A percentile compares a stretch with the other conserved stretches of the same genome.
Evolutionary conservation across 768 basidiomycete species (phyloP).

Genomic region (Gloeophyllum trabeum): DNA sequence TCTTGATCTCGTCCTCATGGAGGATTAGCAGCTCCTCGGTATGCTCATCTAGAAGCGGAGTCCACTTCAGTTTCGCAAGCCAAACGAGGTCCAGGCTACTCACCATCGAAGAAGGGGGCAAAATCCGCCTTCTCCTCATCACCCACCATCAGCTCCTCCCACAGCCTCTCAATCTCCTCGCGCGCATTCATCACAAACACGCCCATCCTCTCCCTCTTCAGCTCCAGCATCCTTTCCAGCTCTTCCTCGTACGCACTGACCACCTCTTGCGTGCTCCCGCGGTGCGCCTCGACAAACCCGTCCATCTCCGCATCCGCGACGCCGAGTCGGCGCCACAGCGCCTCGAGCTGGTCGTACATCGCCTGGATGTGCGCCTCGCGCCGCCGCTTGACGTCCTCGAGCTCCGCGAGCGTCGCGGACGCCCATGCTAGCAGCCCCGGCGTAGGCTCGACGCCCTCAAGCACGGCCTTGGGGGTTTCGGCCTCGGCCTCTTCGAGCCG

Average conservation of each 20-base stretch:
- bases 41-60: slow-evolving; percentile 51
- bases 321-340: slow-evolving; percentile 81
- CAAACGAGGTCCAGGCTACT: slow-evolving; percentile 10
- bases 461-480: slow-evolving; percentile 32
- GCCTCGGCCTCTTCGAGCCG: slow-evolving; percentile 51
- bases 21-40: slow-evolving; percentile 79
- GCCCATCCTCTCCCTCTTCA: slow-evolving; percentile 82
- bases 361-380: slow-evolving; percentile 83
- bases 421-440: slow-evolving; percentile 68
- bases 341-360: slow-evolving; percentile 89
- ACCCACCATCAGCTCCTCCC: slow-evolving; percentile 80
- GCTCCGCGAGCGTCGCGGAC: slow-evolving; percentile 35
- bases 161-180: slow-evolving; percentile 67
- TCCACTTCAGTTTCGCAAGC: slow-evolving; percentile 2
- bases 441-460: slow-evolving; percentile 75
- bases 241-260: slow-evolving; percentile 84
- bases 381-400: slow-evolving; percentile 63
- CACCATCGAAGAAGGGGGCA: slow-evolving; percentile 75
- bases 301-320: slow-evolving; percentile 76
- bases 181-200: slow-evolving; percentile 76
- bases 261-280: slow-evolving; percentile 71
- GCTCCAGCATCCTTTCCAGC: slow-evolving; percentile 77
- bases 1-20: slow-evolving; percentile 78
- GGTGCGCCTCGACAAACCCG: slow-evolving; percentile 79
- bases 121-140: slow-evolving; percentile 78